A percentile compares a stretch with the other conserved stretches of the same genome.
Evolutionary conservation across 1,284 basidiomycete species (phyloP).

Genomic region (Hypsizygus ulmarius): DNA sequence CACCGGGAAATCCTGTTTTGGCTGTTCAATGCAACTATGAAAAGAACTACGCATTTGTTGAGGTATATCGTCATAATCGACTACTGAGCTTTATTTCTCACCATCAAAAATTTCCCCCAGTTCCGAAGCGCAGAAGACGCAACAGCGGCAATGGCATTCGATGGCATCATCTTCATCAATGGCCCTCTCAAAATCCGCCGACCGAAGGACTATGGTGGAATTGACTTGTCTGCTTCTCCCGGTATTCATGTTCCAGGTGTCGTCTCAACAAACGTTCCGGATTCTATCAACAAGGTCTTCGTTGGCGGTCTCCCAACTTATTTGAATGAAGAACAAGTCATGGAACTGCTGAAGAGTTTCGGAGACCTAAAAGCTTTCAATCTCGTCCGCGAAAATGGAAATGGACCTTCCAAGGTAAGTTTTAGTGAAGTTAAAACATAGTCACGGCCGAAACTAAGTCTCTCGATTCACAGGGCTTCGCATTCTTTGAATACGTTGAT

Average conservation of each 20-base stretch:
- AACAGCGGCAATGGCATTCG: constrained; percentile 94
- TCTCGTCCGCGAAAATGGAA: constrained; percentile 91
- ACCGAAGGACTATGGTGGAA: constrained; percentile 94
- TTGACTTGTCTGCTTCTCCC: constrained; percentile 51
- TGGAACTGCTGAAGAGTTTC: constrained; percentile 96
- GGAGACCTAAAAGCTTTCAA: constrained; percentile 98
- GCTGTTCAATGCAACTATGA: constrained; percentile 96
- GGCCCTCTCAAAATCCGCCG: constrained; percentile 92
- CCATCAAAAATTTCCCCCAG: constrained; percentile 40
- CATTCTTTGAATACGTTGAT: constrained; percentile 98
- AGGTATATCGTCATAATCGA: constrained; percentile 47
- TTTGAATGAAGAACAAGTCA: constrained; percentile 95
- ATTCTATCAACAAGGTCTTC: constrained; percentile 97
- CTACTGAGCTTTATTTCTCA: constrained; percentile 6
- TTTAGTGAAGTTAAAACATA: neutral
- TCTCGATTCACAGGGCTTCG: constrained; percentile 75
- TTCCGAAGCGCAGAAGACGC: constrained; percentile 97
- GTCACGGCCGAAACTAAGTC: neutral
- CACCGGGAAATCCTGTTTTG: constrained; percentile 86
- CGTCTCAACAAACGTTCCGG: constrained; percentile 94
- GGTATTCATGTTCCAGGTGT: constrained; percentile 87
- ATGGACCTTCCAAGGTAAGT: constrained; percentile 81
- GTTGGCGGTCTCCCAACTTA: constrained; percentile 95
- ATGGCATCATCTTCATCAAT: constrained; percentile 93
- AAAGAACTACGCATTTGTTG: constrained; percentile 96